phyloP scores from a whole-genome alignment of 805 yeast genomes.

The Suhomyces kilbournensis region DNA sequence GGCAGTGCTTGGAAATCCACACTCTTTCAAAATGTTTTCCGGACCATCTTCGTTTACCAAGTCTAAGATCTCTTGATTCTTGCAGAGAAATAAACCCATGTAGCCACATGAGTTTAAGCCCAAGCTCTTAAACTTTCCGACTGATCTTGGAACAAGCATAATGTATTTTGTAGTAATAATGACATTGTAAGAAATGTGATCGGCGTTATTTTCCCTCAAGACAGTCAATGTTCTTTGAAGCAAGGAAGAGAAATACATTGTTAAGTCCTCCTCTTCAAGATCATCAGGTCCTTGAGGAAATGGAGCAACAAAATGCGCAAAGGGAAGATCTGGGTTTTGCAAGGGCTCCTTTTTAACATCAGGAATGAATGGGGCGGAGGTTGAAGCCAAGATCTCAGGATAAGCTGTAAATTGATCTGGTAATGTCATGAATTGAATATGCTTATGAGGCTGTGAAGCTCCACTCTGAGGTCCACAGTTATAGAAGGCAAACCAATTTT shows the following conservation, averaged over 20 bases:
- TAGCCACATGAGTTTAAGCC: slow-evolving; percentile 81
- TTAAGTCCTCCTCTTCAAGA: slow-evolving; percentile 54
- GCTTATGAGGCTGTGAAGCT: slow-evolving; percentile 94
- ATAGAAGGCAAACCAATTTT: slow-evolving; percentile 71
- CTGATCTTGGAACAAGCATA: slow-evolving; percentile 78
- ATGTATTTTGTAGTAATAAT: slow-evolving; percentile 81
- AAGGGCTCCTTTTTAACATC: slow-evolving; percentile 54
- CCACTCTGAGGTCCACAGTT: slow-evolving; percentile 88
- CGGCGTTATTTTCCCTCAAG: slow-evolving; percentile 48
- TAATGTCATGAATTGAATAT: slow-evolving; percentile 76
- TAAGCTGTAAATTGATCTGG: slow-evolving; percentile 58
- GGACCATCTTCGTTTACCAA: slow-evolving; percentile 48
- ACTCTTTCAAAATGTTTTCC: slow-evolving; percentile 51
- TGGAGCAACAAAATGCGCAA: slow-evolving; percentile 80
- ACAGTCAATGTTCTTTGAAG: slow-evolving; percentile 70
- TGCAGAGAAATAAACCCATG: slow-evolving; percentile 76
- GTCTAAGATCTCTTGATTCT: slow-evolving; percentile 53
- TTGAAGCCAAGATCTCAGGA: slow-evolving; percentile 47
- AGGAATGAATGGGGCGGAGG: slow-evolving; percentile 54
- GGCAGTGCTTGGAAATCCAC: slow-evolving; percentile 65
- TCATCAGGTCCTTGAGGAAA: slow-evolving; percentile 38
- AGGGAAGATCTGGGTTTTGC: slow-evolving; percentile 58
- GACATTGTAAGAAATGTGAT: slow-evolving; percentile 71
- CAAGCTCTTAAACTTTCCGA: slow-evolving; percentile 47
- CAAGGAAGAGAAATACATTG: slow-evolving; percentile 67